phyloP scores from a whole-genome alignment of 805 yeast species.

The Ogataea wickerhamii region DNA sequence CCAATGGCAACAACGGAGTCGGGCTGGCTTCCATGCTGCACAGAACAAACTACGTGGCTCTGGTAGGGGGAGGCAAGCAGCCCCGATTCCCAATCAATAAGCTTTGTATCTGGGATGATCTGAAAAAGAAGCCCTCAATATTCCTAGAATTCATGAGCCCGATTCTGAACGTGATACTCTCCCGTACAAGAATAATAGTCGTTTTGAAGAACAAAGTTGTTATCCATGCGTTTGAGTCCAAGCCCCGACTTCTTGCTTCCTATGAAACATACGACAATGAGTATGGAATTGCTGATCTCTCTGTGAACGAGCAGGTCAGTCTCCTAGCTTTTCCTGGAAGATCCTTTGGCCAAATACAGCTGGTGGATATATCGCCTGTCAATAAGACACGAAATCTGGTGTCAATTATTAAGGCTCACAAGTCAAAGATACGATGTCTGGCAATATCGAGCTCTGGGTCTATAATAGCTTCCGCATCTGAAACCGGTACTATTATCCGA shows the following conservation, averaged over 20 bases:
- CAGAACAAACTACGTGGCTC: slow-evolving; percentile 83
- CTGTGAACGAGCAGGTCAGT: slow-evolving; percentile 23
- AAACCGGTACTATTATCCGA: slow-evolving; percentile 76
- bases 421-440: slow-evolving; percentile 57
- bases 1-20: slow-evolving; percentile 47
- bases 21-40: slow-evolving; percentile 80
- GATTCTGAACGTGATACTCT: slow-evolving; percentile 67
- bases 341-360: slow-evolving; percentile 71
- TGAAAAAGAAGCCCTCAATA: slow-evolving; percentile 69
- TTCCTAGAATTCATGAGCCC: slow-evolving; percentile 74
- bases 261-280: slow-evolving; percentile 67
- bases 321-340: slow-evolving; percentile 77
- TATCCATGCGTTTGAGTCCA: slow-evolving; percentile 77
- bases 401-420: slow-evolving; percentile 76
- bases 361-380: slow-evolving; percentile 67
- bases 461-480: slow-evolving; percentile 76
- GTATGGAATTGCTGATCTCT: slow-evolving; percentile 55
- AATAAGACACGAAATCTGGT: slow-evolving; percentile 63
- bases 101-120: slow-evolving; percentile 88
- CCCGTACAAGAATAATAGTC: slow-evolving; percentile 72
- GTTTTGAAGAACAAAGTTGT: slow-evolving; percentile 64
- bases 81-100: slow-evolving; percentile 79
- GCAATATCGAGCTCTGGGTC: slow-evolving; percentile 62
- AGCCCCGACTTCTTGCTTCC: slow-evolving; percentile 62
- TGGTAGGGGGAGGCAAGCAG: slow-evolving; percentile 84